These are phyloP conservation scores for Arabis alpina DNA, from an alignment of 345 rosid species.

Conservation along the genomic window DNA sequence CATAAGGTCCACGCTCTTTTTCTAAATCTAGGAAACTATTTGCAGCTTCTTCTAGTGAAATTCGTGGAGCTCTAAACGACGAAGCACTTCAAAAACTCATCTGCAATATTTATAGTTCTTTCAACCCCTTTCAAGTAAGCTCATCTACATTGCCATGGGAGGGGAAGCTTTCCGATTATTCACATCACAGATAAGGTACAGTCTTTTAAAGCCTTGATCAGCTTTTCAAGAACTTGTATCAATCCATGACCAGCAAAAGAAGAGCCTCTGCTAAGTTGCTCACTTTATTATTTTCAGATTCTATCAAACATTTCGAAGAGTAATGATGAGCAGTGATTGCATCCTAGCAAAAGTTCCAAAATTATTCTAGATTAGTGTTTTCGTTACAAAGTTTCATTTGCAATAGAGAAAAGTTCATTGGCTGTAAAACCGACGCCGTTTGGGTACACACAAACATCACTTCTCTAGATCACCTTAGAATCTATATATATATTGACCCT, in stretches of 20 bases:
- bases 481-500: constrained; percentile 18
- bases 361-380: constrained; percentile 7
- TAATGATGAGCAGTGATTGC: not conserved
- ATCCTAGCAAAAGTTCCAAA: constrained; percentile 3
- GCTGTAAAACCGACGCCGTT: constrained; percentile 17
- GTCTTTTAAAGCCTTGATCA: too few relatives aligned
- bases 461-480: not conserved
- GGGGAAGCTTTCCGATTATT: constrained; percentile 38
- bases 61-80: constrained; percentile 41
- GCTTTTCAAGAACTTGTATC: not conserved
- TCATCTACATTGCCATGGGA: constrained; percentile 28
- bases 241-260: constrained; percentile 13
- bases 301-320: constrained; percentile 33
- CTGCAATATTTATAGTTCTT: constrained; percentile 35
- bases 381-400: not conserved
- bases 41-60: constrained; percentile 44
- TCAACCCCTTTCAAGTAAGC: constrained; percentile 32
- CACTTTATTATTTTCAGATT: constrained; percentile 35
- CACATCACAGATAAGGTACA: constrained; percentile 40
- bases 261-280: constrained; percentile 25
- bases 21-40: constrained; percentile 4
- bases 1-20: too few relatives aligned
- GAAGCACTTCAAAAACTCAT: constrained; percentile 43
- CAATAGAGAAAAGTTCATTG: not conserved
- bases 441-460: constrained; percentile 5